These are phyloP conservation scores for Beta lomatogona DNA, from an alignment of 179 eudicot genomes.

Conservation along the genomic window DNA sequence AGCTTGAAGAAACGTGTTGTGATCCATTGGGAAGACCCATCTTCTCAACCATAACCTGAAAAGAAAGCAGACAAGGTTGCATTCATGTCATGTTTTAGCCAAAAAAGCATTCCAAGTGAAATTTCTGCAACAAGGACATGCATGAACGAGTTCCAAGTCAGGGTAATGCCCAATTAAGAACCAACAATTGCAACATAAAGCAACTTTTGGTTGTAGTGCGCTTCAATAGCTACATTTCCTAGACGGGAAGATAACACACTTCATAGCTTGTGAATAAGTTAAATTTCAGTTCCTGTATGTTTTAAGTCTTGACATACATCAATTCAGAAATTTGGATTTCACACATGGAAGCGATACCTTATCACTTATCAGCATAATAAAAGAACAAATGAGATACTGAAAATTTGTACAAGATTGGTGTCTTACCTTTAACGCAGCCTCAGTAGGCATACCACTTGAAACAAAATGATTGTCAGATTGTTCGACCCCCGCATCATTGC, in stretches of 20 bases:
- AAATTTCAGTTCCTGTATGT: background rate
- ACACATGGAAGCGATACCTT: background rate
- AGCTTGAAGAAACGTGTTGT: conserved; percentile 40
- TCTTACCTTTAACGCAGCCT: conserved; percentile 92
- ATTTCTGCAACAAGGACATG: background rate
- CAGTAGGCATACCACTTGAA: conserved; percentile 90
- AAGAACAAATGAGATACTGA: background rate
- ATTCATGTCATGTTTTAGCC: background rate
- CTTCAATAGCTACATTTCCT: background rate
- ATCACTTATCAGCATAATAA: background rate
- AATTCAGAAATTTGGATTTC: background rate
- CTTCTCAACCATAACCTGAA: conserved; percentile 91
- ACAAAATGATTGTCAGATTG: conserved; percentile 62
- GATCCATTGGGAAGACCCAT: conserved; percentile 73
- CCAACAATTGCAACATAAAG: background rate
- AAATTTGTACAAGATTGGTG: conserved; percentile 7
- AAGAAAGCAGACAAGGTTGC: conserved; percentile 15
- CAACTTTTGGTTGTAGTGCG: background rate
- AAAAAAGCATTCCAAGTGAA: background rate
- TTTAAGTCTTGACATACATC: background rate
- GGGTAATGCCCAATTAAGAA: background rate
- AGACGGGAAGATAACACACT: background rate
- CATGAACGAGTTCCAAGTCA: conserved; percentile 1
- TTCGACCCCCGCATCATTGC: conserved; percentile 88
- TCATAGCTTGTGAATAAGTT: background rate